phyloP scores from a whole-genome alignment of 1,139 yeast genomes.

The Kodamaea suecica region DNA sequence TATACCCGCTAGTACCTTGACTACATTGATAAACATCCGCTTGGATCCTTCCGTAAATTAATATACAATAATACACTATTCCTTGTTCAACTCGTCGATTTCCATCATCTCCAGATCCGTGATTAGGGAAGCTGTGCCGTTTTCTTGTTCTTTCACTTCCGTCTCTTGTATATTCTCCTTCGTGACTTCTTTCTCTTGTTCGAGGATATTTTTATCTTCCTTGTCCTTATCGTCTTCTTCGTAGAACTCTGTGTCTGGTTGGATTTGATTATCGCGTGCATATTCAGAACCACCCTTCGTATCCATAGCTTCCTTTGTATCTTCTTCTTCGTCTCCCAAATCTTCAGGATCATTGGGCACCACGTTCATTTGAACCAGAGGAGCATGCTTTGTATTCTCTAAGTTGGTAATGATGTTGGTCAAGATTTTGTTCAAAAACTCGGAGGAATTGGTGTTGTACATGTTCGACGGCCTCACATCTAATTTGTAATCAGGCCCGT shows the following conservation, averaged over 20 bases:
- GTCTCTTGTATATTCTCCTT: conserved; percentile 8
- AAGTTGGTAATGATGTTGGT: conserved; percentile 74
- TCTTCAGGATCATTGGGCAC: conserved; percentile 89
- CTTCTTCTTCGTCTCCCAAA: conserved; percentile 79
- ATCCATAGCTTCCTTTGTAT: conserved; percentile 68
- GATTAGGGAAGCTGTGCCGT: conserved; percentile 16
- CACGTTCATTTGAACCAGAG: conserved; percentile 88
- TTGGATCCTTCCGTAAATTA: not conserved
- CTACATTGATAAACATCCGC: too few relatives aligned
- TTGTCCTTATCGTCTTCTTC: conserved; percentile 57
- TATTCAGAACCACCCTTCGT: conserved; percentile 88
- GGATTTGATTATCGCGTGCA: conserved; percentile 72
- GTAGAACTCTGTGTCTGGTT: conserved; percentile 65
- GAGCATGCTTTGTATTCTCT: conserved; percentile 89
- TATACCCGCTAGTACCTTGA: too few relatives aligned
- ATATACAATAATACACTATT: conserved; percentile 1
- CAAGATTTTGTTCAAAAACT: conserved; percentile 81
- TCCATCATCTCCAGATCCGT: conserved; percentile 42
- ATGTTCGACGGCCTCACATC: conserved; percentile 95
- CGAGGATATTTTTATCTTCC: conserved; percentile 34
- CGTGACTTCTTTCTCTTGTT: conserved; percentile 28
- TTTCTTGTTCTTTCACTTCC: conserved; percentile 36
- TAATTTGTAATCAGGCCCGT: conserved; percentile 91
- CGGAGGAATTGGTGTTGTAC: conserved; percentile 95
- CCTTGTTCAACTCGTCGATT: conserved; percentile 31